Conservation (phyloP, 2,329 filamentous ascomycete species). For the Trichoderma pleuroti region DNA sequence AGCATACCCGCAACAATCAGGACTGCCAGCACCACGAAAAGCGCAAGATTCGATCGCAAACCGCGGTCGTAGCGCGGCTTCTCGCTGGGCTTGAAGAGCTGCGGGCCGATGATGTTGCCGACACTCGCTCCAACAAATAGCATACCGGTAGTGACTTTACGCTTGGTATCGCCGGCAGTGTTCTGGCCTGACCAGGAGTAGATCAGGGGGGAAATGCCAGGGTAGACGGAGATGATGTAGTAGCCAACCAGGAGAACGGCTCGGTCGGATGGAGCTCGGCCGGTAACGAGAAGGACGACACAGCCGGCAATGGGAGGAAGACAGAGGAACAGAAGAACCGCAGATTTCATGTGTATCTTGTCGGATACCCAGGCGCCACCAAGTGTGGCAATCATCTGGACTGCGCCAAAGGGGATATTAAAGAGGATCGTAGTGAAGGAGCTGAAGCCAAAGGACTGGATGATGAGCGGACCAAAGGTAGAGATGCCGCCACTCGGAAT, state of each 20-base stretch:
- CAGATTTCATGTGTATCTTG: slow-evolving; percentile 52
- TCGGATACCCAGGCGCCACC: slow-evolving; percentile 55
- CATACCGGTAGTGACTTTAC: slow-evolving; percentile 59
- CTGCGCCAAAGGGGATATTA: slow-evolving; percentile 58
- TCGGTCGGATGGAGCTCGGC: slow-evolving; percentile 42
- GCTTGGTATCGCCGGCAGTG: slow-evolving; percentile 64
- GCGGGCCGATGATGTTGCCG: slow-evolving; percentile 63
- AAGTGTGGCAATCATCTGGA: slow-evolving; percentile 58
- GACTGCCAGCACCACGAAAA: slow-evolving; percentile 55
- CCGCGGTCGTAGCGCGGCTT: slow-evolving; percentile 56
- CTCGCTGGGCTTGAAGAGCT: slow-evolving; percentile 56
- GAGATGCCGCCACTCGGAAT: slow-evolving; percentile 56
- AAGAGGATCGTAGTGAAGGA: slow-evolving; percentile 56
- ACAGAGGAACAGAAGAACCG: slow-evolving; percentile 51
- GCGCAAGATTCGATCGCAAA: slow-evolving; percentile 54
- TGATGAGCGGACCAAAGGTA: slow-evolving; percentile 57
- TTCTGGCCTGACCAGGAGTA: slow-evolving; percentile 57
- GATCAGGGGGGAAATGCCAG: slow-evolving; percentile 52
- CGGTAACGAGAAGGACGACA: slow-evolving; percentile 50
- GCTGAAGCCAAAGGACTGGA: slow-evolving; percentile 55
- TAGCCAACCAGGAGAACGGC: slow-evolving; percentile 54
- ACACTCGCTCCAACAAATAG: slow-evolving; percentile 60
- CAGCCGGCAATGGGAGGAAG: slow-evolving; percentile 56
- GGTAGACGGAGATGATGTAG: slow-evolving; percentile 58
- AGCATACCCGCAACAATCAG: slow-evolving; percentile 38